Base-by-base conservation (phyloP, 441 rosid species). In the Hura crepitans region DNA sequence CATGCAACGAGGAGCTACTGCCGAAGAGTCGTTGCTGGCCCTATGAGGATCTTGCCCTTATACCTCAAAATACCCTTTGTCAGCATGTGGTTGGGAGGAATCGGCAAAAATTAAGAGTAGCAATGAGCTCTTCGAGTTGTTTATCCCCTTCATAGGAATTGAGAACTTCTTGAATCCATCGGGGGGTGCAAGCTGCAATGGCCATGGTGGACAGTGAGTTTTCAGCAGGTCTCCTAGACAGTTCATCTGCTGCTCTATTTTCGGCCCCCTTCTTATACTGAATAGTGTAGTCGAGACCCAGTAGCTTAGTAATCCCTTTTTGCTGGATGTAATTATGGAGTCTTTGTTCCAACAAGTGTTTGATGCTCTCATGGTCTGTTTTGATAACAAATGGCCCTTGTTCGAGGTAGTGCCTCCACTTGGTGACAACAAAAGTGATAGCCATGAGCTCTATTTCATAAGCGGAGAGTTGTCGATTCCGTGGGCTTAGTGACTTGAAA, bases 371-470 rank as follows among this genome's bases (percentile, higher is more conserved):
- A 25, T 73, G 62, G 18, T 67, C 33, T 1, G 55, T 73, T 25
- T 12, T 58, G 4, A 70, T 58, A 3, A 25, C 8, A n/a, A 75
- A 75, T 7, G 22, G n/a, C 0, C 17, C 2, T 0, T 42, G 13
- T 1, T 56, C 2, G 0, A 68, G 22, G 12, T 77, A 77, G 13
- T 68, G 59, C 0, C 58, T 8, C 76, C 59, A 73, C 3, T 63
- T 55, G 0, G 14, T 8, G 0, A 69, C 68, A 0, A 8, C 35
- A 1, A 37, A 6, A 1, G 37, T 14, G 2, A 72, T 31, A 10
- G 68, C 71, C 9, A 27, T 10, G 3, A 73, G 13, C 14, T 73
- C 72, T 8, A 2, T 27, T 12, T 54, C 56, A 51, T 72, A 77
- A 0, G 73, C 42, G 0, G 71, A 77, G 5, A 31, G 22, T 0